Percentiles rank a stretch among this genome's conserved stretches.
Conservation (phyloP, 1,284 basidiomycete genomes). For the Papiliotrema terrestris region DNA sequence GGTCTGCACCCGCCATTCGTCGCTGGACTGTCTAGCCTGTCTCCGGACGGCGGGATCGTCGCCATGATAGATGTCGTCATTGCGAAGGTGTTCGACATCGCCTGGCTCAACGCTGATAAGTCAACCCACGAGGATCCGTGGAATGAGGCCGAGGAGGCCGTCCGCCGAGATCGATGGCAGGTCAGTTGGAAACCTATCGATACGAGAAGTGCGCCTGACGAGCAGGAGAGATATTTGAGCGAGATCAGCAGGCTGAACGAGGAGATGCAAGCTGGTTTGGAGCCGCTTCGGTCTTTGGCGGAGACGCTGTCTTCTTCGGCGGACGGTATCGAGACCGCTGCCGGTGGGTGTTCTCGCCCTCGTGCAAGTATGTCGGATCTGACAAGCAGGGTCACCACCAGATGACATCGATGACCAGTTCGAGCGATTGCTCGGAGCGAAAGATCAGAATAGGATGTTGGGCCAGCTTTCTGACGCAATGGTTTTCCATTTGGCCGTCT, state of each 20-base stretch:
- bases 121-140: slow-evolving; percentile 59
- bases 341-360: slow-evolving; percentile 3
- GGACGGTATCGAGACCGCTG: slow-evolving; percentile 15
- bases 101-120: slow-evolving; percentile 54
- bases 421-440: slow-evolving; percentile 35
- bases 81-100: slow-evolving; percentile 56
- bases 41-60: slow-evolving; percentile 75
- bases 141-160: slow-evolving; percentile 66
- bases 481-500: slow-evolving; percentile 62
- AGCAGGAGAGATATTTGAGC: slow-evolving; percentile 34
- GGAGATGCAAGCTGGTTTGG: slow-evolving; percentile 30
- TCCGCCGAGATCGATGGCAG: slow-evolving; percentile 63
- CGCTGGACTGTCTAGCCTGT: slow-evolving; percentile 73
- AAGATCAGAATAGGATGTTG: slow-evolving; percentile 42
- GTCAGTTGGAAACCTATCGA: slow-evolving; percentile 49
- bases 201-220: not conserved
- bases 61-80: slow-evolving; percentile 73
- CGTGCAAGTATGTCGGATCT: not conserved
- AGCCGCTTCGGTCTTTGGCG: slow-evolving; percentile 29
- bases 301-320: slow-evolving; percentile 16
- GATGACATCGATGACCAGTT: slow-evolving; percentile 32
- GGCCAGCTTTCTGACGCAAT: slow-evolving; percentile 51
- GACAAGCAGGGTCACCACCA: slow-evolving; percentile 3
- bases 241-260: slow-evolving; percentile 33
- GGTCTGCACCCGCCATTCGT: slow-evolving; percentile 62